Percentiles rank a stretch among this genome's conserved stretches.
phyloP scores from a whole-genome alignment of 2,329 filamentous ascomycete genomes.

The Fusarium verrucosum region DNA sequence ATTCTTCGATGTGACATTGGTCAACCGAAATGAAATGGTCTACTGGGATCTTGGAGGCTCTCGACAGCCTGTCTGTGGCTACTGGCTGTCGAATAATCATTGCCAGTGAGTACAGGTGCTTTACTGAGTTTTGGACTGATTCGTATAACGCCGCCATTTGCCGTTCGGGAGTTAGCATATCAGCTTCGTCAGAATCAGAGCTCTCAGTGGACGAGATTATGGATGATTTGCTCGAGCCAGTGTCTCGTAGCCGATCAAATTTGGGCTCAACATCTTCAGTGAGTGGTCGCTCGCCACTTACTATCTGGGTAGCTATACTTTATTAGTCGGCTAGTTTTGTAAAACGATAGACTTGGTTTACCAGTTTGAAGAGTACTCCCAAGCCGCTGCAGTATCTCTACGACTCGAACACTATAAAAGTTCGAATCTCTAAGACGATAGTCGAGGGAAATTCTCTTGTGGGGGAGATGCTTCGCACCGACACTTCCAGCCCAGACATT shows the following conservation, averaged over 20 bases:
- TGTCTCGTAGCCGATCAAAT: neutral
- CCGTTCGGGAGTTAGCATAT: neutral
- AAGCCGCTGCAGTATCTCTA: neutral
- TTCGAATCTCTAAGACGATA: neutral
- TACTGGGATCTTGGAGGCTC: neutral
- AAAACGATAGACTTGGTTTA: neutral
- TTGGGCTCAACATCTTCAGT: neutral
- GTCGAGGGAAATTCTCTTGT: neutral
- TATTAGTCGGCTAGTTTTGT: neutral
- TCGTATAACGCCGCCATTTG: neutral
- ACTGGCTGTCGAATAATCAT: neutral
- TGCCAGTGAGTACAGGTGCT: neutral
- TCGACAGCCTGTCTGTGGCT: neutral
- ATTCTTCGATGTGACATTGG: neutral
- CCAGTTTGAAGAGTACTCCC: neutral
- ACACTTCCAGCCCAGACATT: neutral
- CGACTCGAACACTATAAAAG: neutral
- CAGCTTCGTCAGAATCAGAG: neutral
- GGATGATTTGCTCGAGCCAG: neutral
- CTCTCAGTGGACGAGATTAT: neutral
- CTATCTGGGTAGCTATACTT: accelerated
- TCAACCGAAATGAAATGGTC: neutral
- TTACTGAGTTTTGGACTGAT: neutral
- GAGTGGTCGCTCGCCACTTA: neutral
- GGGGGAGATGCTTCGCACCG: neutral